These are phyloP conservation scores for Cercis canadensis DNA, from an alignment of 306 rosid genomes.

Conservation along the genomic window DNA sequence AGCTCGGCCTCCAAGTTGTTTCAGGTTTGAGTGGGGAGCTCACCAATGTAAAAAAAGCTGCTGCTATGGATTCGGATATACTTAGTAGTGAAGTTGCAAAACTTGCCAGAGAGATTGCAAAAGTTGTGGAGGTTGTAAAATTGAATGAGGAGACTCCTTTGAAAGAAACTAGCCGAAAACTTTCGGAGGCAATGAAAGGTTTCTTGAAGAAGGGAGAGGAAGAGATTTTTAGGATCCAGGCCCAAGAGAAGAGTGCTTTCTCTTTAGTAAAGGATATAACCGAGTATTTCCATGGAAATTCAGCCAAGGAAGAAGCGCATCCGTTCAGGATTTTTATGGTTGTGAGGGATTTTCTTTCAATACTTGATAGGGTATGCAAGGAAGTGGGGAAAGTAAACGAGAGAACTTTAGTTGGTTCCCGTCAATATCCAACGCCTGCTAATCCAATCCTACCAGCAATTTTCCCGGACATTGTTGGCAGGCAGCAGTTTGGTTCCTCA, in stretches of 20 bases:
- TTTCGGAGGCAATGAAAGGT: constrained; percentile 65
- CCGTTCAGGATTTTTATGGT: constrained; percentile 77
- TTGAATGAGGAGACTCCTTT: constrained; percentile 57
- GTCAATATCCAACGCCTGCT: constrained; percentile 50
- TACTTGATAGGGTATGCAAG: constrained; percentile 84
- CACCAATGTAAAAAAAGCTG: constrained; percentile 78
- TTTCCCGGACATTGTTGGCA: constrained; percentile 58
- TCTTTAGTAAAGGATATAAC: constrained; percentile 78
- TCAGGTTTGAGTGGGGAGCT: constrained; percentile 92
- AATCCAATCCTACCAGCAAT: constrained; percentile 43
- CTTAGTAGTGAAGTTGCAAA: constrained; percentile 72
- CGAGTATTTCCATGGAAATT: constrained; percentile 86
- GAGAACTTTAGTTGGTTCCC: constrained; percentile 70
- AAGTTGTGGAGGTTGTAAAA: constrained; percentile 60
- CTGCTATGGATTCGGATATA: constrained; percentile 80
- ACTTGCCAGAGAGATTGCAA: constrained; percentile 66
- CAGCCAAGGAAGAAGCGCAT: constrained; percentile 88
- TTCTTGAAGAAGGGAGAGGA: constrained; percentile 71
- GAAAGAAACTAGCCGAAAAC: constrained; percentile 58
- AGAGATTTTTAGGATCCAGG: constrained; percentile 67
- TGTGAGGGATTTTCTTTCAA: constrained; percentile 79
- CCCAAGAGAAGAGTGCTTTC: constrained; percentile 59
- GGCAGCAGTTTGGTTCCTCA: constrained; percentile 53
- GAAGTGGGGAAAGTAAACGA: constrained; percentile 81
- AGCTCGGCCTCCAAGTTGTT: constrained; percentile 88